Conservation (phyloP, 2,329 filamentous ascomycete genomes). For the Penicillium sp. region DNA sequence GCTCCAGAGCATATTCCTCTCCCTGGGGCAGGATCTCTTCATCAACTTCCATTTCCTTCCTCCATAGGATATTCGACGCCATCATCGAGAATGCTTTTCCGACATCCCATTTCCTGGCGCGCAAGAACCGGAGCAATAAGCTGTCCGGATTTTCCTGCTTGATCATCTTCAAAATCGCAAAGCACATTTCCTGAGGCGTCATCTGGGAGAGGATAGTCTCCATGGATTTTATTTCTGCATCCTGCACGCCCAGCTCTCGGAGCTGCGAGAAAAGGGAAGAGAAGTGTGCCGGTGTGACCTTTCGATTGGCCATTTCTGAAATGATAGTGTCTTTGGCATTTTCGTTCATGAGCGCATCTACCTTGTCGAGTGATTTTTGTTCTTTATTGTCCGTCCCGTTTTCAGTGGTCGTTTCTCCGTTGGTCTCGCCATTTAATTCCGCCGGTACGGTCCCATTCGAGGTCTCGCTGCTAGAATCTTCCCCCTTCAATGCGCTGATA, state of each 20-base stretch:
- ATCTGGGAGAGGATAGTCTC: constrained; percentile 58
- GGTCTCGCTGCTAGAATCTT: background rate
- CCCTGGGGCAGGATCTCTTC: constrained; percentile 75
- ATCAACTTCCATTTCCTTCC: constrained; percentile 79
- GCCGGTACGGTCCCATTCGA: background rate
- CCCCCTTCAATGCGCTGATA: constrained; percentile 15
- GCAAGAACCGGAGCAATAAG: constrained; percentile 71
- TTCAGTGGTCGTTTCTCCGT: background rate
- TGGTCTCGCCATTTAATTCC: background rate
- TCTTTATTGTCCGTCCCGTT: background rate
- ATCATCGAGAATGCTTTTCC: constrained; percentile 87
- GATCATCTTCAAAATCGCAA: constrained; percentile 81
- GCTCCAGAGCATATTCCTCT: constrained; percentile 61
- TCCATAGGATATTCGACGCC: constrained; percentile 86
- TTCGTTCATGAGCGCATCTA: constrained; percentile 18
- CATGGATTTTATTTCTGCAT: constrained; percentile 20
- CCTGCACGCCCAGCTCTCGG: constrained; percentile 17
- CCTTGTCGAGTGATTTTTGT: constrained; percentile 16
- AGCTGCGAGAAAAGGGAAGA: constrained; percentile 17
- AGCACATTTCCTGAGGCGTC: constrained; percentile 71
- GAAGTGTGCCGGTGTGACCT: constrained; percentile 19
- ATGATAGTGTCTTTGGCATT: constrained; percentile 15
- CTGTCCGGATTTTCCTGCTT: constrained; percentile 92
- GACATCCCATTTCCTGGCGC: constrained; percentile 86
- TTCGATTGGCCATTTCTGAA: constrained; percentile 16